A percentile compares a stretch with the other conserved stretches of the same genome.
Evolutionary conservation across 148 eudicot genomes (phyloP).

Genomic region (Vaccinium darrowii): DNA sequence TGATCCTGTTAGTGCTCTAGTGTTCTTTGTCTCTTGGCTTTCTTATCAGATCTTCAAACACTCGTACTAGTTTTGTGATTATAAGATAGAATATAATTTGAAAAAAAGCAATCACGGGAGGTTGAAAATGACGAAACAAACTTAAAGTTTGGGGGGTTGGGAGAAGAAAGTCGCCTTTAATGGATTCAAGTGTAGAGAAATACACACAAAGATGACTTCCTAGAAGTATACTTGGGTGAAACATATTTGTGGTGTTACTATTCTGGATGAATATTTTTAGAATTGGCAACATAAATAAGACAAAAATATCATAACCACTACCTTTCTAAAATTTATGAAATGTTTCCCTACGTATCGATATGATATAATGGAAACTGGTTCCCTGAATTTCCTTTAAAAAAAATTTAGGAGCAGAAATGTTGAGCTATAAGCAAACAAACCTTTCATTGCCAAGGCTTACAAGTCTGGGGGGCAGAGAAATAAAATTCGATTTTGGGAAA

Average conservation of each 20-base stretch:
- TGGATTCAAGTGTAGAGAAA: neutral
- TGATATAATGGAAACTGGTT: too few relatives aligned
- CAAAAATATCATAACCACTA: slow-evolving; percentile 6
- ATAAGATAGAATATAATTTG: neutral
- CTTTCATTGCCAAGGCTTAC: neutral
- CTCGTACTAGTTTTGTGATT: neutral
- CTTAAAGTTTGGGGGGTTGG: too few relatives aligned
- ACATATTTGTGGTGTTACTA: neutral
- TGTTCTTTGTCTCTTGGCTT: neutral
- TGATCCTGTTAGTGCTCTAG: neutral
- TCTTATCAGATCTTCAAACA: neutral
- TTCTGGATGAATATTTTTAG: neutral
- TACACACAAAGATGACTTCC: neutral
- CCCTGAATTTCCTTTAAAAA: neutral
- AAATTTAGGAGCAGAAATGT: neutral
- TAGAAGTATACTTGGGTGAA: neutral
- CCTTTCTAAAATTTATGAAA: neutral
- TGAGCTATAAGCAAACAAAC: neutral
- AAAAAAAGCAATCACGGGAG: neutral
- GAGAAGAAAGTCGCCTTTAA: neutral
- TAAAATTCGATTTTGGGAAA: neutral
- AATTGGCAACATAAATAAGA: neutral
- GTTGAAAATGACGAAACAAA: neutral
- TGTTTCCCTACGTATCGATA: neutral
- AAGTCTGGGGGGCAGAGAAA: neutral